Evolutionary conservation across 768 basidiomycete species (phyloP).

Genomic region (Scleroderma bovista): DNA sequence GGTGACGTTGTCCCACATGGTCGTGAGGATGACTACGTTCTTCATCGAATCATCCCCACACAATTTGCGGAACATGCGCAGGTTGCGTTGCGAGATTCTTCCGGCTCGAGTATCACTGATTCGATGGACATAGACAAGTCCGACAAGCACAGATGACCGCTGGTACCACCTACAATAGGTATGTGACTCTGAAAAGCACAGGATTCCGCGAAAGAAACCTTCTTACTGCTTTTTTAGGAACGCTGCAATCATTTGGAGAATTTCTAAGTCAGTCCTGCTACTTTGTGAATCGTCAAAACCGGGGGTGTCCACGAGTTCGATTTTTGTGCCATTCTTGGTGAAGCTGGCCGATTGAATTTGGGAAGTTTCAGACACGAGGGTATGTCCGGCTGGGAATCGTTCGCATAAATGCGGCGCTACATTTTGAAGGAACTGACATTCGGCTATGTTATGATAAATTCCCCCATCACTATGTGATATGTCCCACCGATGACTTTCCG

Average conservation of each 20-base stretch:
- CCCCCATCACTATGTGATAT: background rate
- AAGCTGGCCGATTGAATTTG: background rate
- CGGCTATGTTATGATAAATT: background rate
- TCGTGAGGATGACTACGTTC: conserved; percentile 29
- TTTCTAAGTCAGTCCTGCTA: background rate
- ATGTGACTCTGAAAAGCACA: no score
- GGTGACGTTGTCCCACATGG: conserved; percentile 29
- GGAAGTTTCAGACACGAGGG: background rate
- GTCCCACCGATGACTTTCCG: background rate
- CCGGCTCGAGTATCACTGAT: background rate
- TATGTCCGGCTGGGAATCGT: background rate
- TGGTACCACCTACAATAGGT: background rate
- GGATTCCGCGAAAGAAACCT: background rate
- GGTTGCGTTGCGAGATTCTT: background rate
- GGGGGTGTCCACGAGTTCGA: background rate
- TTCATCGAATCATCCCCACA: conserved; percentile 21
- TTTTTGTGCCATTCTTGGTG: background rate
- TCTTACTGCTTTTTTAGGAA: background rate
- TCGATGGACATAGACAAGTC: background rate
- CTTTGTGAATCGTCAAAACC: background rate
- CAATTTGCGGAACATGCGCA: conserved; percentile 14
- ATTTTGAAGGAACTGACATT: background rate
- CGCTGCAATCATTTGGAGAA: background rate
- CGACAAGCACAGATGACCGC: background rate
- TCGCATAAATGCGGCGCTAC: background rate